Percentiles rank a stretch among this genome's conserved stretches.
These are phyloP conservation scores for Enterocytospora artemiae DNA, from an alignment of 371 early-diverging fungal genomes.

Conservation along the genomic window DNA sequence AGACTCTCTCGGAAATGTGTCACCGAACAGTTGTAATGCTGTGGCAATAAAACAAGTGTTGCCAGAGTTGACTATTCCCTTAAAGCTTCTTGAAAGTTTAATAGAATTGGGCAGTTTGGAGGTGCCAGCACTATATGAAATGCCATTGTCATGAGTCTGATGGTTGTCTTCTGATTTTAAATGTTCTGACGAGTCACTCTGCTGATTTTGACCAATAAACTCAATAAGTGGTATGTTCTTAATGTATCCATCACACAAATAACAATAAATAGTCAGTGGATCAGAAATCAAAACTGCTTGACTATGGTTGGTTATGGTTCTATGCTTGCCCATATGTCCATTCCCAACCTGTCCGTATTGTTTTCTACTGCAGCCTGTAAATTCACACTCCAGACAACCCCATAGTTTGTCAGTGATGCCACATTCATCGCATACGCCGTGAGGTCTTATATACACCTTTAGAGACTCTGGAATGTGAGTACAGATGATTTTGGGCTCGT, in stretches of 20 bases:
- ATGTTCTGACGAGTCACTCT: not conserved
- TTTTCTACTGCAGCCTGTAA: conserved; percentile 63
- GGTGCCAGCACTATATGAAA: not conserved
- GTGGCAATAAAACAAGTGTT: conserved; percentile 56
- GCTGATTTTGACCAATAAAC: not conserved
- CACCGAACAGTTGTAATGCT: conserved; percentile 48
- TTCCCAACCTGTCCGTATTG: conserved; percentile 98
- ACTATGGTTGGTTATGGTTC: not conserved
- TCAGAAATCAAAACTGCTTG: not conserved
- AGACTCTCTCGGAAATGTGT: conserved; percentile 17
- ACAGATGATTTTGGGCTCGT: too few relatives aligned
- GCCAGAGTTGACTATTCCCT: conserved; percentile 53
- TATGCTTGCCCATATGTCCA: conserved; percentile 78
- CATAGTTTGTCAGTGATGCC: conserved; percentile 68
- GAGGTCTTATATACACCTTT: too few relatives aligned
- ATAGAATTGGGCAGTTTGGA: not conserved
- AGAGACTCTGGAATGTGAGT: too few relatives aligned
- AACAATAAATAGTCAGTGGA: not conserved
- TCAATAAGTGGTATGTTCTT: not conserved
- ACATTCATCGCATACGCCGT: conserved; percentile 69
- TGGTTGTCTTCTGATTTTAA: not conserved
- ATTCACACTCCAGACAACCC: conserved; percentile 63
- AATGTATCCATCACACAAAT: not conserved
- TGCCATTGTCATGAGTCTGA: not conserved
- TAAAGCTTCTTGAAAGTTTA: not conserved